Conservation (phyloP, 352 stramenopile species). For the Phytophthora crassamura region DNA sequence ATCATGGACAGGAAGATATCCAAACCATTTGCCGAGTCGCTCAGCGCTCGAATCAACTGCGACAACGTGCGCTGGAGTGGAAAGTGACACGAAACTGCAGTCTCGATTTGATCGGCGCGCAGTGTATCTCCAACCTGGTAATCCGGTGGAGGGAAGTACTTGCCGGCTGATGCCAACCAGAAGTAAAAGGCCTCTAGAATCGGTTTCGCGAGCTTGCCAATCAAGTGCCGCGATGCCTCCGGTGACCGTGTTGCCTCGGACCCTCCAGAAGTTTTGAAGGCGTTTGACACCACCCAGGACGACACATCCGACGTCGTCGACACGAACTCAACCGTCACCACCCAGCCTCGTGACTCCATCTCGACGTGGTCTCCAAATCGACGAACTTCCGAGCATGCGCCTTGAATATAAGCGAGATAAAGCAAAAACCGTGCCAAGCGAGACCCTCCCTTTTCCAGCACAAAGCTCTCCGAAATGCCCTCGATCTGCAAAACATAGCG, state of each 20-base stretch:
- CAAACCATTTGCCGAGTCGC: conserved; percentile 60
- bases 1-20: conserved; percentile 69
- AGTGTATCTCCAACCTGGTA: conserved; percentile 68
- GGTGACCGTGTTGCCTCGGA: conserved; percentile 26
- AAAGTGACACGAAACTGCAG: conserved; percentile 78
- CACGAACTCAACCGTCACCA: conserved; percentile 87
- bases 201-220: conserved; percentile 63
- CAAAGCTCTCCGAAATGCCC: conserved; percentile 93
- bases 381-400: conserved; percentile 66
- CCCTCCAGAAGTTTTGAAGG: conserved; percentile 60
- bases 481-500: conserved; percentile 98
- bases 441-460: conserved; percentile 68
- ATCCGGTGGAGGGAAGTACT: conserved; percentile 78
- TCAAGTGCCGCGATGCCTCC: conserved; percentile 41
- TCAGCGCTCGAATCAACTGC: conserved; percentile 75
- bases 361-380: conserved; percentile 79
- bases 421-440: conserved; percentile 70
- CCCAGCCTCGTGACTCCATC: conserved; percentile 80
- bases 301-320: conserved; percentile 84
- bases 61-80: conserved; percentile 80
- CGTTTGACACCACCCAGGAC: conserved; percentile 81
- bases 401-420: conserved; percentile 81
- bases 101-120: conserved; percentile 62
- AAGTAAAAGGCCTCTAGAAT: conserved; percentile 84
- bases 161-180: conserved; percentile 74